A percentile compares a stretch with the other conserved stretches of the same genome.
phyloP scores from a whole-genome alignment of 2,329 filamentous ascomycete species.

The Curvularia eragrostidis region DNA sequence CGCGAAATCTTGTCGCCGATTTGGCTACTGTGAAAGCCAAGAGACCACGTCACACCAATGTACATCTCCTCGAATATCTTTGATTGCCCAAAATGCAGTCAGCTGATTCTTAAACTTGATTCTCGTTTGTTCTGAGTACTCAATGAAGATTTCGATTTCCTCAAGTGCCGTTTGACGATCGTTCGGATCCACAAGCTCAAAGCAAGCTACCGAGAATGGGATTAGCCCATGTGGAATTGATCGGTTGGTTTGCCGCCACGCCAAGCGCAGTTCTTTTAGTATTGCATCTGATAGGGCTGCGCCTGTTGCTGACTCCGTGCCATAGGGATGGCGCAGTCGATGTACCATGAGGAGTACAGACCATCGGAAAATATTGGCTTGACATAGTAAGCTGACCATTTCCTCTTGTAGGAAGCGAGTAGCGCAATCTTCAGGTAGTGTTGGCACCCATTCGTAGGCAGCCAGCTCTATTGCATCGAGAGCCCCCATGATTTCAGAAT shows the following conservation, averaged over 20 bases:
- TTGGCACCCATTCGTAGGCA: conserved; percentile 7
- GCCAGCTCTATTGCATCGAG: conserved; percentile 9
- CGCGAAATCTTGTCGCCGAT: neutral
- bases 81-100: conserved; percentile 13
- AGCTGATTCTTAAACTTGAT: conserved; percentile 6
- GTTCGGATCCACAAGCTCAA: conserved; percentile 3
- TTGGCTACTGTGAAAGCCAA: neutral
- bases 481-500: neutral
- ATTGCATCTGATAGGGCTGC: conserved; percentile 9
- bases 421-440: conserved; percentile 1
- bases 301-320: conserved; percentile 5
- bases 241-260: conserved; percentile 1
- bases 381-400: conserved; percentile 7
- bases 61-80: conserved; percentile 5
- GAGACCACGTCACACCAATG: conserved; percentile 14
- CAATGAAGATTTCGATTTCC: neutral
- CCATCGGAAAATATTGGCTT: conserved; percentile 12
- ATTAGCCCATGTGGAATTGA: conserved; percentile 1
- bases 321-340: conserved; percentile 14
- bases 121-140: conserved; percentile 3
- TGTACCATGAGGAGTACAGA: conserved; percentile 10
- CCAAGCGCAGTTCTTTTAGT: conserved; percentile 1
- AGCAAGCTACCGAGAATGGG: conserved; percentile 9
- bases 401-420: conserved; percentile 10
- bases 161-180: conserved; percentile 8